Evolutionary conservation across 441 rosid species (phyloP).

Genomic region (Populus hybrid): DNA sequence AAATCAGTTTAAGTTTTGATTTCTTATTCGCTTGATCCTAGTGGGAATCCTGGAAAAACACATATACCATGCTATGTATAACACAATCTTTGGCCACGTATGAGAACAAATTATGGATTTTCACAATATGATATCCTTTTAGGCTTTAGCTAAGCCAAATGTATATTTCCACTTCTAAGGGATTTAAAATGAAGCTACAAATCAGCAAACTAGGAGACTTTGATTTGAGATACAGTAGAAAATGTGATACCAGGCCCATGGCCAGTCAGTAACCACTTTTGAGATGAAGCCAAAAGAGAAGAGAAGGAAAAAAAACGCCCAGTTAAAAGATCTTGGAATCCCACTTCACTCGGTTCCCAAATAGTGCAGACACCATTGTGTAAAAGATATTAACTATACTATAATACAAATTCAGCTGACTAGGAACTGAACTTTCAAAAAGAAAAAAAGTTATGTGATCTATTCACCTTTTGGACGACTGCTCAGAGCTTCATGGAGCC

Average conservation of each 20-base stretch:
- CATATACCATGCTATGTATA: neutral
- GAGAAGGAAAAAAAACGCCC: neutral
- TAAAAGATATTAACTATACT: neutral
- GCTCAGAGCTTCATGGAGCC: constrained; percentile 60
- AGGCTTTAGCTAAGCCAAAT: neutral
- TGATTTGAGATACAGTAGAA: neutral
- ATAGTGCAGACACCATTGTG: neutral
- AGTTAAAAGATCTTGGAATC: too few relatives aligned
- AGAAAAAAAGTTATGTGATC: neutral
- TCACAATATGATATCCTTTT: neutral
- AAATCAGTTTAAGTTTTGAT: neutral
- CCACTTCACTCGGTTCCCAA: neutral
- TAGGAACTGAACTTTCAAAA: neutral
- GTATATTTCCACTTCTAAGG: neutral
- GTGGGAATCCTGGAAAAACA: neutral
- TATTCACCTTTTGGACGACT: constrained; percentile 55
- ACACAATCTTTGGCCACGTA: neutral
- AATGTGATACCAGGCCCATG: neutral
- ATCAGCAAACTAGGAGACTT: neutral
- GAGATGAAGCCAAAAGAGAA: neutral
- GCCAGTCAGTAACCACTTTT: neutral
- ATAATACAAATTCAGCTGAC: neutral
- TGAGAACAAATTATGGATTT: neutral
- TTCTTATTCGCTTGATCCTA: neutral
- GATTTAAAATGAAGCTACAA: neutral